Evolutionary conservation across 805 yeast species (phyloP).

Genomic region (Lachancea lanzarotensis): DNA sequence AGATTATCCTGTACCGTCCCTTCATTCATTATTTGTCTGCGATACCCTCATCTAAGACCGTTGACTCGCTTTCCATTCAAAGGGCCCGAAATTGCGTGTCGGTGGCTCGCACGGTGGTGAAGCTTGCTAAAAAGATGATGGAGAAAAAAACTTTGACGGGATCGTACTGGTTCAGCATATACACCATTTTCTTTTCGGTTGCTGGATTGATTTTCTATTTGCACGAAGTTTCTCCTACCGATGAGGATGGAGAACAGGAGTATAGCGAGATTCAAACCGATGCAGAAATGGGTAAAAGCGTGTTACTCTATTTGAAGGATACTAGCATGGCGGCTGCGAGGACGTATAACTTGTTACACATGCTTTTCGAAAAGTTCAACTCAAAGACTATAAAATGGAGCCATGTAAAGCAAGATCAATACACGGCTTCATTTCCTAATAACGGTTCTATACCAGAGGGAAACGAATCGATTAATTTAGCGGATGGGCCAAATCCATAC

Average conservation of each 20-base stretch:
- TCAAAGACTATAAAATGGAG: constrained; percentile 54
- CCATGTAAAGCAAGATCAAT: constrained; percentile 7
- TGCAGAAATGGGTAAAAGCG: constrained; percentile 75
- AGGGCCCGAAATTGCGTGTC: constrained; percentile 81
- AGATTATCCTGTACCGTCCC: constrained; percentile 80
- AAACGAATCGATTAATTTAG: constrained; percentile 7
- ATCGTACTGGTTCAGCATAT: constrained; percentile 90
- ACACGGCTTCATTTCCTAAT: constrained; percentile 6
- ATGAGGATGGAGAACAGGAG: constrained; percentile 40
- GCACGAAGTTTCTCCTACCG: constrained; percentile 45
- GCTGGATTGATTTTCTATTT: constrained; percentile 81
- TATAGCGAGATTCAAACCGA: constrained; percentile 59
- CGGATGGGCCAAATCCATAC: constrained; percentile 5
- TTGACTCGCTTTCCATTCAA: constrained; percentile 44
- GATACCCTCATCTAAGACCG: constrained; percentile 34
- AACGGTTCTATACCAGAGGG: background rate
- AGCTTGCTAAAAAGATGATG: constrained; percentile 74
- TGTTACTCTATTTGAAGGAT: constrained; percentile 63
- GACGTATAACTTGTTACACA: constrained; percentile 71
- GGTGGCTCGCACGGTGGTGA: constrained; percentile 74
- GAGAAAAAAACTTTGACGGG: constrained; percentile 68
- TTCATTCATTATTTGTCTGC: constrained; percentile 63
- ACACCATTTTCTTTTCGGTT: constrained; percentile 86
- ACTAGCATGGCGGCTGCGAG: constrained; percentile 72
- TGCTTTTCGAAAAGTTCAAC: constrained; percentile 73